Percentiles rank a stretch among this genome's conserved stretches.
Evolutionary conservation across 2,329 filamentous ascomycete species (phyloP).

Genomic region (Trichoderma cornu-damae): DNA sequence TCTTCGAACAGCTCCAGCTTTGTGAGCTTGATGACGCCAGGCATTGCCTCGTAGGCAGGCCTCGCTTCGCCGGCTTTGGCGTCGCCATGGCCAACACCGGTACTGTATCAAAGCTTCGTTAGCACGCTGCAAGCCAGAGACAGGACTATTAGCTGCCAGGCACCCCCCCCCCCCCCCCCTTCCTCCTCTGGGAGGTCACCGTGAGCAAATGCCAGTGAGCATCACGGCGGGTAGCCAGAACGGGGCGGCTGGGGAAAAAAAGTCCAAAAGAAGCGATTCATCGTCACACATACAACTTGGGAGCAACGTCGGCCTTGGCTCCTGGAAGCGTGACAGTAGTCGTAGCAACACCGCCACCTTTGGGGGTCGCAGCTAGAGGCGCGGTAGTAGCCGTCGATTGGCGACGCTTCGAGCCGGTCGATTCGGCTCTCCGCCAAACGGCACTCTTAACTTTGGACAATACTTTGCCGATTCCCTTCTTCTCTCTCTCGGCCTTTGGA

Average conservation of each 20-base stretch:
- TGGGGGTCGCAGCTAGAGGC: not conserved
- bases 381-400: not conserved
- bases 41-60: conserved; percentile 28
- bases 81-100: not conserved
- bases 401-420: conserved; percentile 26
- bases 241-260: not conserved
- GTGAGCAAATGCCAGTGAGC: not conserved
- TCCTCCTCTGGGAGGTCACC: too few species aligned
- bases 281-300: conserved; percentile 14
- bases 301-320: not conserved
- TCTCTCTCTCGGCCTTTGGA: conserved; percentile 37
- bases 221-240: not conserved
- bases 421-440: conserved; percentile 43
- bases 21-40: conserved; percentile 39
- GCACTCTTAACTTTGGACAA: conserved; percentile 48
- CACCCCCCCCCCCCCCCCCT: too few species aligned
- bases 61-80: conserved; percentile 24
- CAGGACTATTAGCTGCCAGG: not conserved
- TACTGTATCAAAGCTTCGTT: not conserved
- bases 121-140: not conserved
- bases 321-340: not conserved
- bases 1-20: conserved; percentile 51
- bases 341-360: not conserved
- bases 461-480: conserved; percentile 45
- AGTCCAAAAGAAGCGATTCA: not conserved